Percentiles rank a stretch among this genome's conserved stretches.
These are phyloP conservation scores for Plasmodium cynomolgi DNA, from an alignment of 169 alveolate genomes.

Conservation along the genomic window DNA sequence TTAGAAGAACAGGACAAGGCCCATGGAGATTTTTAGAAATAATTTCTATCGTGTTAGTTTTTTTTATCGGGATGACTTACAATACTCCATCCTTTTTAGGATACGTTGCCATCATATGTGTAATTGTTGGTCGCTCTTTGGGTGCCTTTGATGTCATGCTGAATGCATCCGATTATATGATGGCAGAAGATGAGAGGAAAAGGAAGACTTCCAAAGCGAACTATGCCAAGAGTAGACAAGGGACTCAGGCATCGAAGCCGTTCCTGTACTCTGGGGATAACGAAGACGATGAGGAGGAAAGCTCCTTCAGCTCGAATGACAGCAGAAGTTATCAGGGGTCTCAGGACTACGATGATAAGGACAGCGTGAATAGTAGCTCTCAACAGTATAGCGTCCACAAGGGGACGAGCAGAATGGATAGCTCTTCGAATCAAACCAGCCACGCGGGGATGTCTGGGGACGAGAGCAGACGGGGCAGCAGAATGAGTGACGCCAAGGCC, in stretches of 20 bases:
- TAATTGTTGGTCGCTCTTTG: constrained; percentile 86
- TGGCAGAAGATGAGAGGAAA: constrained; percentile 60
- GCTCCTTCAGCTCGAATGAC: constrained; percentile 69
- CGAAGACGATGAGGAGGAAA: constrained; percentile 76
- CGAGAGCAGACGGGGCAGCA: constrained; percentile 48
- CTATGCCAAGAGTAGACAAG: constrained; percentile 63
- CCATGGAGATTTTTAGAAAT: constrained; percentile 95
- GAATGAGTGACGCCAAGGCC: constrained; percentile 3
- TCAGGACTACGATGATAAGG: constrained; percentile 72
- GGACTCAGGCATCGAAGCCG: constrained; percentile 72
- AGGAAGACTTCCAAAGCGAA: constrained; percentile 27
- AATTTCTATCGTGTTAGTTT: constrained; percentile 90
- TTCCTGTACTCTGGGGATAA: constrained; percentile 51
- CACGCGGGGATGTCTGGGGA: constrained; percentile 43
- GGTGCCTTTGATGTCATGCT: constrained; percentile 87
- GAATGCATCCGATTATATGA: constrained; percentile 81
- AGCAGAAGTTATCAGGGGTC: constrained; percentile 73
- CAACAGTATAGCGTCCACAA: constrained; percentile 62
- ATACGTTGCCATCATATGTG: constrained; percentile 80
- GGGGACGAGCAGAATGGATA: constrained; percentile 64
- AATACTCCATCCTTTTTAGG: constrained; percentile 85
- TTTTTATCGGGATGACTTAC: constrained; percentile 89
- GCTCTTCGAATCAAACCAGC: constrained; percentile 64
- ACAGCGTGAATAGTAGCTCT: constrained; percentile 54
- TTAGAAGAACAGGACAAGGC: constrained; percentile 94